Base-by-base conservation (phyloP, 495 filamentous ascomycete species). In the Cercophora scortea region DNA sequence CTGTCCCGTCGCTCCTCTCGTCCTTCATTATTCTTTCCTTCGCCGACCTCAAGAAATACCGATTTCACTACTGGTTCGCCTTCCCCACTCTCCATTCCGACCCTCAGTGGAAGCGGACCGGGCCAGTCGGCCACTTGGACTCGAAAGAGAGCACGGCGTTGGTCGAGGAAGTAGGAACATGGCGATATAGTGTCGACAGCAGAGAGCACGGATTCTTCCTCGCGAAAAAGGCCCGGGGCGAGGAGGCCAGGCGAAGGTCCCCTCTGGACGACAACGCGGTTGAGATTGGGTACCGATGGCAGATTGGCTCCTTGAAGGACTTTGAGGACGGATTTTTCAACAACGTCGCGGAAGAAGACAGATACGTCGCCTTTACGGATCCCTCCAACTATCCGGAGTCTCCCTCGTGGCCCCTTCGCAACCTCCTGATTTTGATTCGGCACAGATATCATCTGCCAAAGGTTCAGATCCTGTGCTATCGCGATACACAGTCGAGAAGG, bases 11-110 rank as follows among this genome's bases (percentile, higher is more conserved):
- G 32, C 75, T 97, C 9, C 82, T 98, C 15, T 80, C 89, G 1
- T 90, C 87, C 8, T 97, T 96, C 68, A 71, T 84, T 8, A 81
- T 93, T 41, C 81, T 96, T 43, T 95, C 88, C n/a, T 98, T 89
- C 66, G 92, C 93, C 43, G 89, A 97, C 65, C 76, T 98, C 18
- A 98, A 98, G 71, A 95, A 90, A 63, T 96, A 96, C 71, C 86
- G 79, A 49, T 96, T 97, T 59, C 86, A 83, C 25, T 95, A 96
- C 68, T 91, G 91, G 81, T 96, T 96, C 66, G 93, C 82, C 1
- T 98, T 93, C 62, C 93, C 93, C 13, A 89, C 93, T 42, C 75
- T 98, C 19, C 89, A 90, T 68, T 92, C 94, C 0, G 84, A 90
- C 50, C 87, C 89, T 8, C 71, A 78, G 15, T 98, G 93, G 93